These are phyloP conservation scores for Diaporthe humulicola DNA, from an alignment of 2,329 filamentous ascomycete species.

Conservation along the genomic window DNA sequence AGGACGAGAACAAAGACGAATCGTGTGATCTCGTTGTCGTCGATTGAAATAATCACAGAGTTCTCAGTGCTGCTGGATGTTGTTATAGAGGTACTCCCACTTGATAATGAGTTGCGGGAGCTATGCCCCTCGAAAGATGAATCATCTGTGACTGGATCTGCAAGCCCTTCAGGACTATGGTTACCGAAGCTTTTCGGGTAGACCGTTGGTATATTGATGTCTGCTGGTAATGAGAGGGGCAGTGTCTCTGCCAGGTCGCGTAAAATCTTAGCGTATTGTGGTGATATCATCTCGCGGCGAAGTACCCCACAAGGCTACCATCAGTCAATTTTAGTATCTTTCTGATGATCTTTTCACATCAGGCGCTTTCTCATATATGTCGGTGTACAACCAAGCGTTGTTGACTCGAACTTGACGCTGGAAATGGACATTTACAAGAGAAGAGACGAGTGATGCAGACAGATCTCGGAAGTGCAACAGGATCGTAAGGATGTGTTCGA, in stretches of 20 bases:
- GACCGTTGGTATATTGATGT: neutral
- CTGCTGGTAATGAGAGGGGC: neutral
- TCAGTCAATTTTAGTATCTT: neutral
- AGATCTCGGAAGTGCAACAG: neutral
- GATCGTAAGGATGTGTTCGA: neutral
- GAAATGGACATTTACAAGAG: neutral
- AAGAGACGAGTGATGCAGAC: neutral
- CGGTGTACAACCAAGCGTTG: neutral
- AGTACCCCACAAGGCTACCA: neutral
- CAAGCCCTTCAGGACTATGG: neutral
- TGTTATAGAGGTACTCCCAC: neutral
- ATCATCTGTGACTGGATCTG: neutral
- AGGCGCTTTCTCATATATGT: neutral
- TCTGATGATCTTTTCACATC: fast-evolving
- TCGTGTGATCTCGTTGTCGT: neutral
- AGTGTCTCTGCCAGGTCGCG: neutral
- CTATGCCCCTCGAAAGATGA: neutral
- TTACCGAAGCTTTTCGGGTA: neutral
- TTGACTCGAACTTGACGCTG: neutral
- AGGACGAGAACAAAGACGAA: neutral
- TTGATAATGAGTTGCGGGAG: neutral
- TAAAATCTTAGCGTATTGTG: neutral
- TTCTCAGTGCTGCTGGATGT: neutral
- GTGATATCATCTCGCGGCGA: neutral
- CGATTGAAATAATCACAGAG: neutral